Percentiles rank a stretch among this genome's conserved stretches.
These are phyloP conservation scores for Trypanosoma rangeli DNA, from an alignment of 208 protist species.

Conservation along the genomic window DNA sequence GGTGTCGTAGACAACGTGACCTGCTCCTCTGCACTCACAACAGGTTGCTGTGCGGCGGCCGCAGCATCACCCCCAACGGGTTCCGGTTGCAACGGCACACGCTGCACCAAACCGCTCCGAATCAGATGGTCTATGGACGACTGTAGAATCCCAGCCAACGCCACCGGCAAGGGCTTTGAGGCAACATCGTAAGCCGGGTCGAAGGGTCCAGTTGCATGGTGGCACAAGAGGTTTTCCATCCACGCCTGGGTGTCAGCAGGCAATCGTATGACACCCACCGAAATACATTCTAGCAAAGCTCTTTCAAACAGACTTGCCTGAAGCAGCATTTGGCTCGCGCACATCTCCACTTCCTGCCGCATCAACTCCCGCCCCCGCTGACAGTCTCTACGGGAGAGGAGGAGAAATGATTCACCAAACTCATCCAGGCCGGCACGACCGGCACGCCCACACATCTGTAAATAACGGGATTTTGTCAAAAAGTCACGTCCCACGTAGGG, in stretches of 20 bases:
- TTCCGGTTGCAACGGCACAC: not conserved
- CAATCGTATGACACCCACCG: conserved; percentile 59
- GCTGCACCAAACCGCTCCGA: conserved; percentile 16
- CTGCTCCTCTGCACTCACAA: not conserved
- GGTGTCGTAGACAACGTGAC: conserved; percentile 43
- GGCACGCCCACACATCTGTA: conserved; percentile 86
- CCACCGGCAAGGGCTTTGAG: conserved; percentile 10
- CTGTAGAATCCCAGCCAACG: conserved; percentile 8
- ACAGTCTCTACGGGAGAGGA: conserved; percentile 50
- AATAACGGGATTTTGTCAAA: conserved; percentile 70
- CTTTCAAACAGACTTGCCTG: conserved; percentile 43
- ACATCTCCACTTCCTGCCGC: conserved; percentile 42
- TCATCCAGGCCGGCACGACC: conserved; percentile 77
- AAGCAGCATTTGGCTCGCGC: conserved; percentile 50
- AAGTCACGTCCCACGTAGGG: conserved; percentile 71
- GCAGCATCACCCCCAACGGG: not conserved
- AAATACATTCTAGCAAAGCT: conserved; percentile 81
- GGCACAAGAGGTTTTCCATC: conserved; percentile 45
- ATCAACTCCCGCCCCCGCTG: conserved; percentile 49
- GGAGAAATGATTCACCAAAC: conserved; percentile 85
- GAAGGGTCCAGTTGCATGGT: conserved; percentile 49
- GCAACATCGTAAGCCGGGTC: conserved; percentile 26
- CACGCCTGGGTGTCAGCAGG: conserved; percentile 40
- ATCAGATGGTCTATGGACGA: conserved; percentile 12
- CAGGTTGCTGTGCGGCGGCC: not conserved